A percentile compares a stretch with the other conserved stretches of the same genome.
Conservation (phyloP, 2,329 filamentous ascomycete species). For the Ceratocystis eucalypticola region DNA sequence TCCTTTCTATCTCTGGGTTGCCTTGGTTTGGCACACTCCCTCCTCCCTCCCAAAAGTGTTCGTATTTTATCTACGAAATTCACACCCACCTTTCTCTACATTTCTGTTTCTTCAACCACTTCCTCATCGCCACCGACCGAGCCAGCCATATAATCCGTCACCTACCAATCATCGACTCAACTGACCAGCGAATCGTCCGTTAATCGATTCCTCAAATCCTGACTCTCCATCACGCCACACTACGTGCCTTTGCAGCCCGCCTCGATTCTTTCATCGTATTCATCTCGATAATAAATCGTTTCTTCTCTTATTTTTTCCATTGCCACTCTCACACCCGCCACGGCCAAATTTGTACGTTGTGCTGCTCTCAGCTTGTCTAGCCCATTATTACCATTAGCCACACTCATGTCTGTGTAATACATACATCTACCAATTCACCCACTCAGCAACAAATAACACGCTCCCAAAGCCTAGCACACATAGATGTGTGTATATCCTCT, state of each 20-base stretch:
- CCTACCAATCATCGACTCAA: background rate
- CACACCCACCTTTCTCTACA: constrained; percentile 15
- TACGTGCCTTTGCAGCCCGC: background rate
- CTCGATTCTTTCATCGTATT: background rate
- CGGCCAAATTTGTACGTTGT: background rate
- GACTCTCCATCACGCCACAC: background rate
- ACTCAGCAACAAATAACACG: too few relatives aligned
- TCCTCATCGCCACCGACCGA: background rate
- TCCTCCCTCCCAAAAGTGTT: background rate
- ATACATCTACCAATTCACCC: too few relatives aligned
- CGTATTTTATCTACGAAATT: background rate
- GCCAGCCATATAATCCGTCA: background rate
- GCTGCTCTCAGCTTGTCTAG: background rate
- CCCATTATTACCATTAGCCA: background rate
- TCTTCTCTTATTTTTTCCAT: background rate
- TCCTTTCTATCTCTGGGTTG: background rate
- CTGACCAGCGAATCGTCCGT: background rate
- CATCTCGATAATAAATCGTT: background rate
- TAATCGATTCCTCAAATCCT: background rate
- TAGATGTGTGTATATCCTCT: too few relatives aligned
- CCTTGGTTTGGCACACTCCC: background rate
- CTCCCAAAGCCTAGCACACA: too few relatives aligned
- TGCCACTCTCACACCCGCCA: background rate
- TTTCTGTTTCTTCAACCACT: constrained; percentile 10
- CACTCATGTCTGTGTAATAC: too few relatives aligned